A percentile compares a stretch with the other conserved stretches of the same genome.
Evolutionary conservation across 2,329 filamentous ascomycete genomes (phyloP).

Genomic region (Fusarium brachygibbosum): DNA sequence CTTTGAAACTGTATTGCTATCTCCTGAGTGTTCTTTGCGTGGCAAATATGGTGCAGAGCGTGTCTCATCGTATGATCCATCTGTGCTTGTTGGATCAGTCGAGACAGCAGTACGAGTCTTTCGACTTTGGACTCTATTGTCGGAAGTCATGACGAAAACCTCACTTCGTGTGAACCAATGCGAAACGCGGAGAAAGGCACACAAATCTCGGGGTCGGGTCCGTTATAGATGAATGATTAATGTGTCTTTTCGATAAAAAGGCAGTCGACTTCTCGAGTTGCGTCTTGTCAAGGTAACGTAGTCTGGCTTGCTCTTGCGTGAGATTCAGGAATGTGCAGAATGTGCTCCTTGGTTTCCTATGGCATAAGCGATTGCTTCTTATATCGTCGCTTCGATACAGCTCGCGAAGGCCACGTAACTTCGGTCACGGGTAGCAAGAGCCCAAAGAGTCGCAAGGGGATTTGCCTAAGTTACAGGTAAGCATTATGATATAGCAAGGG

Average conservation of each 20-base stretch:
- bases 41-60: slow-evolving; percentile 2
- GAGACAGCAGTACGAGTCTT: slow-evolving; percentile 8
- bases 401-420: neutral
- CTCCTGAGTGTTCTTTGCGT: slow-evolving; percentile 38
- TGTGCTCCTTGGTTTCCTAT: neutral
- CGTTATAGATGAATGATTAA: neutral
- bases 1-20: slow-evolving; percentile 39
- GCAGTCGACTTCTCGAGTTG: neutral
- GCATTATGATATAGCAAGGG: neutral
- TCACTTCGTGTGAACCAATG: neutral
- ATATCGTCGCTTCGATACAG: neutral
- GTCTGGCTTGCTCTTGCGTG: neutral
- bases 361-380: too few relatives aligned
- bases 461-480: neutral
- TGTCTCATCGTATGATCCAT: slow-evolving; percentile 33
- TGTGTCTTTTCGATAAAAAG: neutral
- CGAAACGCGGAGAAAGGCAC: neutral
- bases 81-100: slow-evolving; percentile 15
- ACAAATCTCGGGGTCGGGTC: neutral
- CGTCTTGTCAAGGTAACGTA: neutral
- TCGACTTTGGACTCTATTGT: slow-evolving; percentile 18
- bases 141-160: slow-evolving; percentile 21
- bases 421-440: neutral
- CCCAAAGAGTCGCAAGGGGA: neutral
- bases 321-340: too few relatives aligned